Conservation (phyloP, 179 eudicot genomes). For the Beta macrorhiza region DNA sequence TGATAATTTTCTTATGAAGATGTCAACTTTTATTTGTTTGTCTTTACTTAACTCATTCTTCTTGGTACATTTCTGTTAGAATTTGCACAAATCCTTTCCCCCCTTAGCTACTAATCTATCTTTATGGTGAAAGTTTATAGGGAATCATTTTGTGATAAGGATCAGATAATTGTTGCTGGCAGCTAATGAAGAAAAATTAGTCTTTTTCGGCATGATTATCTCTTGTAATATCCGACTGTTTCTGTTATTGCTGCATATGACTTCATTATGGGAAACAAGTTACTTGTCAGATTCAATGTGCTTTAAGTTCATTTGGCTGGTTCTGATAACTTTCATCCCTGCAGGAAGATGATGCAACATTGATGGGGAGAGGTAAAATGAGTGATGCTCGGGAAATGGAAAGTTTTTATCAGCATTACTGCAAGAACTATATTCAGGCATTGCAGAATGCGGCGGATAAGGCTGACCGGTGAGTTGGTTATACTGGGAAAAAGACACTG, state of each 20-base stretch:
- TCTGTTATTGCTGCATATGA: background rate
- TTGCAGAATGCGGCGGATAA: constrained; percentile 95
- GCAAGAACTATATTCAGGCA: constrained; percentile 95
- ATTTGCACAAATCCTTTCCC: background rate
- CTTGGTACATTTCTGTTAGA: background rate
- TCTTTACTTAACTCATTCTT: background rate
- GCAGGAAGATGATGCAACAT: constrained; percentile 96
- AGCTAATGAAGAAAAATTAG: background rate
- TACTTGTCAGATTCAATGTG: background rate
- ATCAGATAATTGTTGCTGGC: background rate
- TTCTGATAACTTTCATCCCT: background rate
- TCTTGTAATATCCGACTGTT: background rate
- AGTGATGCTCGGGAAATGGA: constrained; percentile 99
- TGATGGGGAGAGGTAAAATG: constrained; percentile 85
- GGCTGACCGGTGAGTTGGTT: constrained; percentile 84
- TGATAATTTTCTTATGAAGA: too few species aligned
- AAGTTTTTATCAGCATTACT: constrained; percentile 97
- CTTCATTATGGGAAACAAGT: background rate
- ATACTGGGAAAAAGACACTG: background rate
- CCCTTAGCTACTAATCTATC: background rate
- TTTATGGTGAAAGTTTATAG: background rate
- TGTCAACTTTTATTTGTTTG: background rate
- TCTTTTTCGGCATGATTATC: background rate
- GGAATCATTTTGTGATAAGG: background rate
- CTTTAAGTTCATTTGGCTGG: background rate